These are phyloP conservation scores for Hyaloperonospora brassicae DNA, from an alignment of 352 stramenopile species.

Conservation along the genomic window DNA sequence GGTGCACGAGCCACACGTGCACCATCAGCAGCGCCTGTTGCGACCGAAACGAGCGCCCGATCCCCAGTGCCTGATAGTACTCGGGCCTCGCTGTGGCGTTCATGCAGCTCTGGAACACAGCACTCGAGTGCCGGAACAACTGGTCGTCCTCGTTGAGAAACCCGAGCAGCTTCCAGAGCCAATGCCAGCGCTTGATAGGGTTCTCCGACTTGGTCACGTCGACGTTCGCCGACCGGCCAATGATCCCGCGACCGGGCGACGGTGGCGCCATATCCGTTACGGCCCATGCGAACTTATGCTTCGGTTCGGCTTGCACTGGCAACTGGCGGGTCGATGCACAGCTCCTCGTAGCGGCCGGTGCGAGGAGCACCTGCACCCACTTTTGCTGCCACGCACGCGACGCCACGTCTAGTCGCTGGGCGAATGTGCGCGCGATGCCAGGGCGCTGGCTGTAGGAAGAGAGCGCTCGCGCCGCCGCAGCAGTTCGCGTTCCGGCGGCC, in stretches of 20 bases:
- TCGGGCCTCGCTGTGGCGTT: conserved; percentile 68
- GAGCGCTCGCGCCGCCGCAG: conserved; percentile 8
- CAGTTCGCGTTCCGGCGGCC: conserved; percentile 6
- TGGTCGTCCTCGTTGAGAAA: conserved; percentile 85
- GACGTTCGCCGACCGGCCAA: conserved; percentile 73
- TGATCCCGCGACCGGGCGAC: conserved; percentile 57
- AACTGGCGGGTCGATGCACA: conserved; percentile 13
- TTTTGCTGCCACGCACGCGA: neutral
- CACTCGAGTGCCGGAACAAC: conserved; percentile 60
- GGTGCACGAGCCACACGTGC: conserved; percentile 96
- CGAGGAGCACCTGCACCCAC: conserved; percentile 2
- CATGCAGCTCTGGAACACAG: conserved; percentile 79
- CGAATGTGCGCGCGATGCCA: neutral
- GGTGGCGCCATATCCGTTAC: conserved; percentile 75
- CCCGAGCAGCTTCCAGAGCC: conserved; percentile 74
- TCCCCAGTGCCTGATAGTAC: conserved; percentile 59
- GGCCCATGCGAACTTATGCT: conserved; percentile 55
- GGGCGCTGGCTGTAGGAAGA: conserved; percentile 9
- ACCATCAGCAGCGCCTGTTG: conserved; percentile 91
- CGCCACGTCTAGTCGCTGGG: too few relatives aligned
- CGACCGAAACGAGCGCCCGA: conserved; percentile 82
- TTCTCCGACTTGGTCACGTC: conserved; percentile 64
- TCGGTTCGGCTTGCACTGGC: conserved; percentile 4
- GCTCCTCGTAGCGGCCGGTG: conserved; percentile 1
- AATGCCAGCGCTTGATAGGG: conserved; percentile 65